Percentiles rank a stretch among this genome's conserved stretches.
Conservation (phyloP, 176 grass and related monocot genomes). For the Hordeum vulgare region DNA sequence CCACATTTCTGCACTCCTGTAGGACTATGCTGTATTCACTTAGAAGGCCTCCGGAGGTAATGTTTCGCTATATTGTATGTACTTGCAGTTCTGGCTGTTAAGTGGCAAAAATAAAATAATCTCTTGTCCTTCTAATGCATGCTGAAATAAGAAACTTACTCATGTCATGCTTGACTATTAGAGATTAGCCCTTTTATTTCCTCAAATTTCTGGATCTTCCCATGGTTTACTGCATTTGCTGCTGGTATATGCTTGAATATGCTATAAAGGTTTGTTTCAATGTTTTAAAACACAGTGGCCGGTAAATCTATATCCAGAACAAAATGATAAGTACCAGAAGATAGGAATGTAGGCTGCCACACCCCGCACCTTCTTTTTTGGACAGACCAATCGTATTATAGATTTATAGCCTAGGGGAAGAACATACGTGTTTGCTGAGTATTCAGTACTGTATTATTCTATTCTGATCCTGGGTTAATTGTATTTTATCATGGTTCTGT, state of each 20-base stretch:
- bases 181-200: background rate
- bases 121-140: background rate
- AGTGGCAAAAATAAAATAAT: background rate
- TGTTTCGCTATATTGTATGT: background rate
- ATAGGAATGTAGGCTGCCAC: background rate
- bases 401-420: background rate
- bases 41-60: constrained; percentile 68
- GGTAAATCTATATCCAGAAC: background rate
- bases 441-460: background rate
- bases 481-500: too few relatives aligned
- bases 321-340: background rate
- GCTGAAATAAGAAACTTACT: background rate
- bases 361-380: background rate
- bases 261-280: background rate
- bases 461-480: background rate
- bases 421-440: too few relatives aligned
- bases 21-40: constrained; percentile 89
- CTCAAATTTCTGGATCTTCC: background rate
- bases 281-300: background rate
- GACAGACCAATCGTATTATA: background rate
- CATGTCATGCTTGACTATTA: background rate
- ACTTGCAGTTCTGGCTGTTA: background rate
- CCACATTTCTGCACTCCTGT: constrained; percentile 55
- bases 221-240: background rate
- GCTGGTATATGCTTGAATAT: background rate